Evolutionary conservation across 495 filamentous ascomycete species (phyloP).

Genomic region (Daldinia caldariorum): DNA sequence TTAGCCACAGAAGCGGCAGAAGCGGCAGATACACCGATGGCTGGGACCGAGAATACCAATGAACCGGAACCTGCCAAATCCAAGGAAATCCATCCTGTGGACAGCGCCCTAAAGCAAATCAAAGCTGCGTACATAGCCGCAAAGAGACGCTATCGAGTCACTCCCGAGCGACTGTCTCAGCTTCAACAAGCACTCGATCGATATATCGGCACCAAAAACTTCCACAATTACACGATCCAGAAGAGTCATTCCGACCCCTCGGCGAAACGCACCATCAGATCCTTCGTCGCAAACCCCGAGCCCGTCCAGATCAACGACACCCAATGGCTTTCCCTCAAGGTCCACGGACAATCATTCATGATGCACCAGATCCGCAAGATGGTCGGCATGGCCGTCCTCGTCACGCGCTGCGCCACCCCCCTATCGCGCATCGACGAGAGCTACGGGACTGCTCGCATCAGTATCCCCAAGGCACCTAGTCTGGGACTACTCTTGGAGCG

Average conservation of each 20-base stretch:
- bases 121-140: constrained; percentile 80
- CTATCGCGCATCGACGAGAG: constrained; percentile 72
- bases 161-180: constrained; percentile 70
- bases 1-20: constrained; percentile 22
- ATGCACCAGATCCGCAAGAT: constrained; percentile 99
- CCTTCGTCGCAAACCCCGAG: constrained; percentile 75
- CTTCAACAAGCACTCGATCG: constrained; percentile 74
- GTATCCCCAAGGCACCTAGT: constrained; percentile 92
- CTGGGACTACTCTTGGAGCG: constrained; percentile 88
- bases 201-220: constrained; percentile 87
- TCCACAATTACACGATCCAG: constrained; percentile 95
- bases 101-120: constrained; percentile 74
- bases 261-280: constrained; percentile 86
- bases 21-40: constrained; percentile 2
- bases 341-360: constrained; percentile 99
- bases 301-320: constrained; percentile 88
- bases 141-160: constrained; percentile 83
- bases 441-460: constrained; percentile 72
- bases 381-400: constrained; percentile 89
- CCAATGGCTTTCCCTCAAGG: constrained; percentile 93
- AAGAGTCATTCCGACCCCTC: constrained; percentile 82
- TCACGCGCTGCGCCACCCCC: constrained; percentile 80
- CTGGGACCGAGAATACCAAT: constrained; percentile 18
- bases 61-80: constrained; percentile 31
- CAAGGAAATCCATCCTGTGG: constrained; percentile 59